phyloP scores from a whole-genome alignment of 75 land plant genomes.

The Pinus albicaulis region DNA sequence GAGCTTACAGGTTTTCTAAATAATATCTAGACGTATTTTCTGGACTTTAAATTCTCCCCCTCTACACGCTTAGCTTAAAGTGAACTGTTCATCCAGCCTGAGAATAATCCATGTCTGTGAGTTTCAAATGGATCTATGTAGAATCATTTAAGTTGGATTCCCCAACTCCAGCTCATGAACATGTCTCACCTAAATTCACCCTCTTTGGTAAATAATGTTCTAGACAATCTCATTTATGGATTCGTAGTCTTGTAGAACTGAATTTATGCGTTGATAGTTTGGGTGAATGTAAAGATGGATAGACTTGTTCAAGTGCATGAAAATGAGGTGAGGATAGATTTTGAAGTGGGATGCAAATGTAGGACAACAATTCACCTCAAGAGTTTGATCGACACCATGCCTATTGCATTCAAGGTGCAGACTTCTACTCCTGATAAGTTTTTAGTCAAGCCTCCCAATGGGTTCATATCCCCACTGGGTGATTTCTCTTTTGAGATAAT shows the following conservation, averaged over 20 bases:
- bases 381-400: conserved; percentile 41
- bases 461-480: conserved; percentile 50
- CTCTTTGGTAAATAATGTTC: neutral
- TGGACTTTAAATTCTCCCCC: too few species aligned
- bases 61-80: neutral
- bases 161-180: neutral
- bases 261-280: neutral
- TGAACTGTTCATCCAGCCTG: neutral
- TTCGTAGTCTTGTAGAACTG: neutral
- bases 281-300: conserved; percentile 26
- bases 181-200: neutral
- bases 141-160: neutral
- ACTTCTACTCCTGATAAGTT: conserved; percentile 67
- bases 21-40: too few species aligned
- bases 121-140: neutral
- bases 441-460: conserved; percentile 61
- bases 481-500: conserved; percentile 39
- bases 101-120: neutral
- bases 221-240: neutral
- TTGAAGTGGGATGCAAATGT: conserved; percentile 44
- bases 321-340: conserved; percentile 52
- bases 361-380: conserved; percentile 40
- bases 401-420: conserved; percentile 77
- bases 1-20: too few species aligned
- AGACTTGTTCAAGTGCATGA: conserved; percentile 52